Evolutionary conservation across 805 yeast species (phyloP).

Genomic region (Millerozyma acaciae): DNA sequence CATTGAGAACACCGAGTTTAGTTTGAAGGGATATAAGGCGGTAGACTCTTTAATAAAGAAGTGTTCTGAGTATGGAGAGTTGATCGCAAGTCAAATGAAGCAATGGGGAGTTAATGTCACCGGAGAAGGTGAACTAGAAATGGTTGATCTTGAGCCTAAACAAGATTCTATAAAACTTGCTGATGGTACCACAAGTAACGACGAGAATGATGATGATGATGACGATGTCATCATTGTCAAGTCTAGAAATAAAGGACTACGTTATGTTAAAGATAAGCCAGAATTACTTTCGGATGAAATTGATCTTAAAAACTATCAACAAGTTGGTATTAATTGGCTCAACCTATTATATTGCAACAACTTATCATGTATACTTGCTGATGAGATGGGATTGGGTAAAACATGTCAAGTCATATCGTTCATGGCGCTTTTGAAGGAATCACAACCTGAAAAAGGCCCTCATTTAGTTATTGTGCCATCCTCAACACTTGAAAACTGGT

Average conservation of each 20-base stretch:
- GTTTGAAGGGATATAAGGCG: constrained; percentile 86
- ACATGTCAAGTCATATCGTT: constrained; percentile 95
- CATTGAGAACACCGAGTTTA: constrained; percentile 63
- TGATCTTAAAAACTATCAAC: constrained; percentile 82
- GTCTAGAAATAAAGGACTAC: constrained; percentile 18
- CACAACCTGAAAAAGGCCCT: constrained; percentile 58
- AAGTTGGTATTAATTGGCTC: constrained; percentile 96
- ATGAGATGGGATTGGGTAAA: constrained; percentile 98
- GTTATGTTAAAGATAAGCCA: constrained; percentile 71
- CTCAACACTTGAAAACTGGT: constrained; percentile 95
- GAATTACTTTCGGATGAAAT: constrained; percentile 56
- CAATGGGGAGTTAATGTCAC: constrained; percentile 86
- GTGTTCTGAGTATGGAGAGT: constrained; percentile 74
- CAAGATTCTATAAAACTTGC: constrained; percentile 18
- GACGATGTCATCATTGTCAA: constrained; percentile 26
- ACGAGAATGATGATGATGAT: constrained; percentile 27
- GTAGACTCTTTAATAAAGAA: constrained; percentile 86
- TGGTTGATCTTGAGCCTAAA: constrained; percentile 47
- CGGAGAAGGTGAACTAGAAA: constrained; percentile 65
- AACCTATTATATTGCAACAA: constrained; percentile 70
- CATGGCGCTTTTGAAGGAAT: constrained; percentile 75
- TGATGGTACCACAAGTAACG: constrained; percentile 12
- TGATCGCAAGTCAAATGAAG: constrained; percentile 66
- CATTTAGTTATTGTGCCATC: constrained; percentile 95
- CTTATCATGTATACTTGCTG: constrained; percentile 91